These are phyloP conservation scores for Sugiyamaella xylanicola DNA, from an alignment of 1,139 yeast genomes.

Conservation along the genomic window DNA sequence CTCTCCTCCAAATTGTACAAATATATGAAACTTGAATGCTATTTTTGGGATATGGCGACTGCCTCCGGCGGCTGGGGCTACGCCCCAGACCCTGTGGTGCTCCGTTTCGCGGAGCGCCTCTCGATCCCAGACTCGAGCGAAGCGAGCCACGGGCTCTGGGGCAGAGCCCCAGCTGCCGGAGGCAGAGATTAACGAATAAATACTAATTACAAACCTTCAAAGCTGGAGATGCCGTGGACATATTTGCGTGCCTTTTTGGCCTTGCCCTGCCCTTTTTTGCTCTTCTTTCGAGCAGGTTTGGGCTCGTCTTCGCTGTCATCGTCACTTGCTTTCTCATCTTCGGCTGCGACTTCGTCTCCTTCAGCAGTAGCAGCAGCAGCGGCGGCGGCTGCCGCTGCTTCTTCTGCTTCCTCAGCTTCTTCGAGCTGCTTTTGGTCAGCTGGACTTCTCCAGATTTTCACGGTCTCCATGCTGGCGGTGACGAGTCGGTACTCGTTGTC, in stretches of 20 bases:
- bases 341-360: conserved; percentile 18
- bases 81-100: conserved; percentile 8
- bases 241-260: conserved; percentile 45
- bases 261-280: conserved; percentile 31
- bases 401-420: conserved; percentile 35
- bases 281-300: conserved; percentile 22
- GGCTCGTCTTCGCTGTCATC: conserved; percentile 25
- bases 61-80: background rate
- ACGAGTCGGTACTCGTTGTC: conserved; percentile 78
- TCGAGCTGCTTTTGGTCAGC: conserved; percentile 27
- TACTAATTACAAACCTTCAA: conserved; percentile 28
- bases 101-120: conserved; percentile 5
- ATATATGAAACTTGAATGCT: background rate
- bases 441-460: conserved; percentile 67
- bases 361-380: no score
- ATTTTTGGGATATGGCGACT: no score
- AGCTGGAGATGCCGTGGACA: conserved; percentile 59
- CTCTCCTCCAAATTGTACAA: background rate
- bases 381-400: conserved; percentile 35
- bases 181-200: background rate
- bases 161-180: background rate
- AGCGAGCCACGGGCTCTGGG: conserved; percentile 12
- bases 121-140: no score
- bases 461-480: conserved; percentile 78
- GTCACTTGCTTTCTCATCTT: conserved; percentile 22